Evolutionary conservation across 2,329 filamentous ascomycete species (phyloP), one percentile per base, ranked within the genome.

Genomic region (Colletotrichum godetiae): DNA sequence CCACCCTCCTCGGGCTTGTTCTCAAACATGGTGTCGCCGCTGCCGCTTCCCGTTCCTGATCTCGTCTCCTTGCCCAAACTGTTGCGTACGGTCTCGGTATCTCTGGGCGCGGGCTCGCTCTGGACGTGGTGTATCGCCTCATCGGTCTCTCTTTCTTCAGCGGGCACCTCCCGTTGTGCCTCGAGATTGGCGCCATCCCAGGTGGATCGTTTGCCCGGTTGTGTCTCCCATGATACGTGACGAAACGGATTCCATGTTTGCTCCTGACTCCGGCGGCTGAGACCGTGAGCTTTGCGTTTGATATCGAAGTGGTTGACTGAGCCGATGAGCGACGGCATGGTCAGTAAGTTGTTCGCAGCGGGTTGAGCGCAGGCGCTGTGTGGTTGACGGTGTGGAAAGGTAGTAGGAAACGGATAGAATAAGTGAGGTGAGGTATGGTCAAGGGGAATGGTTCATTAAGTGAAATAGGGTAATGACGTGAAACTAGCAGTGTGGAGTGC

Each of bases 291-390:
- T 70, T 81, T 79, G 72, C 83, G 82, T 81, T 85, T 88, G 74
- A 85, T 83, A 65, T 79, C 81, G 76, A 82, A 85, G 55, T 82
- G 79, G 75, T 88, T 88, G 82, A 87, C 86, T 88, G 79, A 74
- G 46, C 71, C 71, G 60, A 61, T 24, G 49, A 66, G 31, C 35
- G 60, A 19, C 42, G 70, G 67, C 71, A 73, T 73, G 29, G 56
- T 73, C 63, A 73, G 71, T 31, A 63, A 71, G 19, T 5, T 49
- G 12, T 59, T 37, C 4, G 31, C 42, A 27, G 53, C 60, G 67
- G 19, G 1, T 31, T 29, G 10, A 10, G 55, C 55, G 68, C 62
- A 42, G 55, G 13, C 59, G 63, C 53, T 69, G 52, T 4, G 19
- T 22, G 6, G 22, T 46, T 22, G 22, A 46, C 29, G 49, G 0